These are phyloP conservation scores for Pseudogymnoascus sp. DNA, from an alignment of 2,329 filamentous ascomycete species.

Conservation along the genomic window DNA sequence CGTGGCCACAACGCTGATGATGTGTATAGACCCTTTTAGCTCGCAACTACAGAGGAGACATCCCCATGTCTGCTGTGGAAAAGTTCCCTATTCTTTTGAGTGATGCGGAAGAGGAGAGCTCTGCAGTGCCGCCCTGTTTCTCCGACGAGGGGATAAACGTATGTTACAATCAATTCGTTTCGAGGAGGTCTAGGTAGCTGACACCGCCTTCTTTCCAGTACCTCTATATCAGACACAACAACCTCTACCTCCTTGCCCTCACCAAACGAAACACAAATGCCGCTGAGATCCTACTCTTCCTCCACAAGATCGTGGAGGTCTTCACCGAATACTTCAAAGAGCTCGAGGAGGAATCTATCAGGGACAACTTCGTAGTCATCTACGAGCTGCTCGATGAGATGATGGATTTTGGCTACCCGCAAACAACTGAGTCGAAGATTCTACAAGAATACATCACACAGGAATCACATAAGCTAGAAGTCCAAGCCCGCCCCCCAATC, in stretches of 20 bases:
- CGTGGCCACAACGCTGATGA: conserved; percentile 16
- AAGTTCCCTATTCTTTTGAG: conserved; percentile 93
- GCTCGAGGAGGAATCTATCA: conserved; percentile 94
- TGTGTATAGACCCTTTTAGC: conserved; percentile 77
- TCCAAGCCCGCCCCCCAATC: conserved; percentile 91
- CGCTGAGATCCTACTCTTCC: conserved; percentile 93
- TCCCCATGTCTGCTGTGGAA: conserved; percentile 98
- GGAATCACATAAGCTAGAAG: conserved; percentile 96
- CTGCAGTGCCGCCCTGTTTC: conserved; percentile 94
- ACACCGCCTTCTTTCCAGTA: conserved; percentile 49
- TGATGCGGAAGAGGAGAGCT: conserved; percentile 98
- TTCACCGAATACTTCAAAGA: conserved; percentile 99
- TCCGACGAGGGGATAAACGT: conserved; percentile 98
- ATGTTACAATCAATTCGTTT: conserved; percentile 27
- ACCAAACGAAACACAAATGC: conserved; percentile 99
- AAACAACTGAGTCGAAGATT: conserved; percentile 98
- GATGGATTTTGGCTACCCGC: conserved; percentile 99
- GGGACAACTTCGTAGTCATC: conserved; percentile 98
- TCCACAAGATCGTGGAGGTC: conserved; percentile 96
- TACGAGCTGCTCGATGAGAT: conserved; percentile 98
- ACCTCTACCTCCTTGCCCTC: conserved; percentile 93
- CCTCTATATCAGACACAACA: conserved; percentile 98
- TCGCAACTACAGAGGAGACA: conserved; percentile 96
- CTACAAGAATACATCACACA: conserved; percentile 99
- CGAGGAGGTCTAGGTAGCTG: neutral